phyloP scores from a whole-genome alignment of 768 basidiomycete species.

The Termitomyces sp. region DNA sequence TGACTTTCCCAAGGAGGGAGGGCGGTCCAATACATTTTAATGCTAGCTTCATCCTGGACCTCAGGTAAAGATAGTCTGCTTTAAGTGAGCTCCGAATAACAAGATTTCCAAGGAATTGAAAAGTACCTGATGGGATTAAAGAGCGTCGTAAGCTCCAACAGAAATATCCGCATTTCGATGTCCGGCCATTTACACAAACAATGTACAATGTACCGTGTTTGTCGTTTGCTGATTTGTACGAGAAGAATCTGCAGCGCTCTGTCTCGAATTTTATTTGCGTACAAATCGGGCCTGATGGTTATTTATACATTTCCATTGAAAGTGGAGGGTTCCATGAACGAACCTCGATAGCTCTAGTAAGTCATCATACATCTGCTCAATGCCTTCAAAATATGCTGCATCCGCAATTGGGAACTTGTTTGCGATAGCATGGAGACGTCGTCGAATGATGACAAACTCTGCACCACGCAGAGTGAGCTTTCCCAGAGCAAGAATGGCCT shows the following conservation, averaged over 20 bases:
- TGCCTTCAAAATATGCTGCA: not conserved
- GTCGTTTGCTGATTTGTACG: not conserved
- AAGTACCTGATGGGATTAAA: not conserved
- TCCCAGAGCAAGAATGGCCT: not conserved
- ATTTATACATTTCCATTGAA: too few species aligned
- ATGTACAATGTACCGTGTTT: not conserved
- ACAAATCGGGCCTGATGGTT: not conserved
- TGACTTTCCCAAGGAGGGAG: conserved; percentile 8
- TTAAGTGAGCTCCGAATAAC: not conserved
- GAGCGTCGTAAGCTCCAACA: not conserved
- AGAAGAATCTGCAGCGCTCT: not conserved
- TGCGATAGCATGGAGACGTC: not conserved
- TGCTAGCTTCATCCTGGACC: not conserved
- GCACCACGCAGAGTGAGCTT: not conserved
- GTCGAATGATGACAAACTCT: not conserved
- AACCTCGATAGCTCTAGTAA: not conserved
- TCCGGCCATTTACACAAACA: not conserved
- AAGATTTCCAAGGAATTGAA: not conserved
- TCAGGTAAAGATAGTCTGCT: not conserved
- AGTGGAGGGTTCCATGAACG: not conserved
- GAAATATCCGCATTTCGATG: not conserved
- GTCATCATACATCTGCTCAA: not conserved
- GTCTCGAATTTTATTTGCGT: not conserved
- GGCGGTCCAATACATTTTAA: not conserved
- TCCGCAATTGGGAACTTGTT: not conserved